These are phyloP conservation scores for Penicillium macrosclerotiorum DNA, from an alignment of 495 filamentous ascomycete species.

Conservation along the genomic window DNA sequence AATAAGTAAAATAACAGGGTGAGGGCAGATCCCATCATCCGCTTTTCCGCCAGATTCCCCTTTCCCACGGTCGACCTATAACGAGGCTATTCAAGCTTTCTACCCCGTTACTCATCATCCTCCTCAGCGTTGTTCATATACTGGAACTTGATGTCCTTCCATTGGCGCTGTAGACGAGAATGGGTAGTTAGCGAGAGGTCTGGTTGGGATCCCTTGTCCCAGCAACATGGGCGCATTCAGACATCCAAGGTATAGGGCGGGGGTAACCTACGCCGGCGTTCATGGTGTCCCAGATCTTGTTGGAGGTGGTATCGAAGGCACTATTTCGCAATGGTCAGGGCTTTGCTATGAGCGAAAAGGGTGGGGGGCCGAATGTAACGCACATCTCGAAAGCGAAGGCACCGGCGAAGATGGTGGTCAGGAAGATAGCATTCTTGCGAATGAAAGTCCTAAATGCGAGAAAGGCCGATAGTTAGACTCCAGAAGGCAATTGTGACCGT, in stretches of 20 bases:
- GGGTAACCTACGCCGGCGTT: conserved; percentile 78
- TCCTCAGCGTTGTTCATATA: conserved; percentile 72
- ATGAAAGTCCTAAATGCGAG: conserved; percentile 66
- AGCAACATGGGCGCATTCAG: too few species aligned
- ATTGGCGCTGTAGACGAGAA: conserved; percentile 73
- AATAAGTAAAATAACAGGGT: conserved; percentile 30
- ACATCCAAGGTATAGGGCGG: conserved; percentile 4
- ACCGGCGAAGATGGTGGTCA: conserved; percentile 77
- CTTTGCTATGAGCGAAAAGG: conserved; percentile 4
- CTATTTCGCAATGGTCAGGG: conserved; percentile 46
- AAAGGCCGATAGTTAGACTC: conserved; percentile 22
- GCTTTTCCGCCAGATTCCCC: conserved; percentile 21
- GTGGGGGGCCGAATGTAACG: conserved; percentile 30
- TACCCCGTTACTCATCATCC: conserved; percentile 45
- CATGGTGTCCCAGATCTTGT: conserved; percentile 81
- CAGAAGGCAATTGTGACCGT: conserved; percentile 14
- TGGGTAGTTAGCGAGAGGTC: conserved; percentile 30
- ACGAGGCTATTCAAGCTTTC: conserved; percentile 4
- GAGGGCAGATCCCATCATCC: conserved; percentile 8
- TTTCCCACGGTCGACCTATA: conserved; percentile 13
- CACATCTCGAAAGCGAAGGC: conserved; percentile 96
- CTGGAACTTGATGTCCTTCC: conserved; percentile 95
- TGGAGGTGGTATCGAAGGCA: conserved; percentile 69
- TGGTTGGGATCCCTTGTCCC: background rate
- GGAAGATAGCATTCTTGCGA: conserved; percentile 79